These are phyloP conservation scores for Thelonectria discophora DNA, from an alignment of 2,329 filamentous ascomycete genomes.

Conservation along the genomic window DNA sequence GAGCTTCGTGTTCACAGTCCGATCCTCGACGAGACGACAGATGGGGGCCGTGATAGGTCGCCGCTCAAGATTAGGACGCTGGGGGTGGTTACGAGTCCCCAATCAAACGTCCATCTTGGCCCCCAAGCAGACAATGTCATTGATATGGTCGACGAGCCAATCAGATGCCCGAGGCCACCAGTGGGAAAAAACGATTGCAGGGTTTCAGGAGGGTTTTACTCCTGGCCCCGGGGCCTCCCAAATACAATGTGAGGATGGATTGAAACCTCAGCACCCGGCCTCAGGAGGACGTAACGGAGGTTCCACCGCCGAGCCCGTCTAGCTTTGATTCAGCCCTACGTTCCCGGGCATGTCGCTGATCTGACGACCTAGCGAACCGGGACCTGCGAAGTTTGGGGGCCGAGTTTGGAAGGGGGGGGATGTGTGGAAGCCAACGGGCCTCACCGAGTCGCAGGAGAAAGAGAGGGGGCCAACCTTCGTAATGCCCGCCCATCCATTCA, in stretches of 20 bases:
- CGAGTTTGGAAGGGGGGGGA: neutral
- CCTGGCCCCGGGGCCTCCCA: too few species aligned
- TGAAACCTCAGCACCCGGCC: neutral
- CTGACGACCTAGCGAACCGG: constrained; percentile 12
- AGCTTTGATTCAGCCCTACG: constrained; percentile 27
- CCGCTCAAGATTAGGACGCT: constrained; percentile 14
- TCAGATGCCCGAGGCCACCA: constrained; percentile 1
- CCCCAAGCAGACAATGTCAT: constrained; percentile 4
- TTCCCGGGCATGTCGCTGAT: constrained; percentile 15
- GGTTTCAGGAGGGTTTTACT: neutral
- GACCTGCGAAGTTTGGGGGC: constrained; percentile 14
- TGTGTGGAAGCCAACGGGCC: too few species aligned
- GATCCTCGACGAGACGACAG: neutral
- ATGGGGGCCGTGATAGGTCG: constrained; percentile 13
- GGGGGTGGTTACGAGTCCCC: constrained; percentile 16
- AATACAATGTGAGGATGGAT: too few species aligned
- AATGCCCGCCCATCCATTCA: neutral
- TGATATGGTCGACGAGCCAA: constrained; percentile 6
- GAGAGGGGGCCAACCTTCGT: too few species aligned
- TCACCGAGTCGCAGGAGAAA: neutral
- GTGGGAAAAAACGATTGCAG: neutral
- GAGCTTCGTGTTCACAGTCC: constrained; percentile 3
- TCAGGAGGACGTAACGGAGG: constrained; percentile 11
- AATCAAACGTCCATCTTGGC: constrained; percentile 14
- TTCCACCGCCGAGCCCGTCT: constrained; percentile 13